phyloP scores from a whole-genome alignment of 768 basidiomycete species.

The Candolleomyces efflorescens region DNA sequence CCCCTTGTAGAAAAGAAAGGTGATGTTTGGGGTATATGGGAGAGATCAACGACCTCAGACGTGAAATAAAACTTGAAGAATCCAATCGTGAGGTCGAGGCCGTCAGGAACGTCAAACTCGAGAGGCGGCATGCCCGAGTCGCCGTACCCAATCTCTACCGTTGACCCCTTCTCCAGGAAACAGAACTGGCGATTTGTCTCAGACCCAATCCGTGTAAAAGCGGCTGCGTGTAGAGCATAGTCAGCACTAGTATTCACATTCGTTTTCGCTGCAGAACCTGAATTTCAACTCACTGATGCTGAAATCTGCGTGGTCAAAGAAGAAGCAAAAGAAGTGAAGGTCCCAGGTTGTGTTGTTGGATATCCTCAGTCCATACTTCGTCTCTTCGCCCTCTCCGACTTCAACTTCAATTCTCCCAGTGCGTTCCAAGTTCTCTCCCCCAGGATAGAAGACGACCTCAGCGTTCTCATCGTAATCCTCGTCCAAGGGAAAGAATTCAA shows the following conservation, averaged over 20 bases:
- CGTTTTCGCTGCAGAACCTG: not conserved
- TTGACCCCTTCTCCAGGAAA: constrained; percentile 16
- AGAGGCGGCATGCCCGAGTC: constrained; percentile 26
- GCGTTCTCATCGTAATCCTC: not conserved
- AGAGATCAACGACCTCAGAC: constrained; percentile 1
- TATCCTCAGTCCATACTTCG: constrained; percentile 1
- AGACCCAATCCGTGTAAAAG: constrained; percentile 23
- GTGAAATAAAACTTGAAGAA: constrained; percentile 41
- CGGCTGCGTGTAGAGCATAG: constrained; percentile 22
- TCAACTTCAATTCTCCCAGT: not conserved
- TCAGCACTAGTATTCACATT: not conserved
- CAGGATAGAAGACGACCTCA: not conserved
- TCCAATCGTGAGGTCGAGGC: constrained; percentile 31
- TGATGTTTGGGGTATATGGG: constrained; percentile 5
- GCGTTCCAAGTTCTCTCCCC: not conserved
- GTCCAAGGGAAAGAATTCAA: not conserved
- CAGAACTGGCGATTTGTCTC: constrained; percentile 5
- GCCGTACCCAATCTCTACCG: constrained; percentile 37
- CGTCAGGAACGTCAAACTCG: constrained; percentile 23
- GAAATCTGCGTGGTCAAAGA: constrained; percentile 36
- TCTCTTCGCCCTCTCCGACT: not conserved
- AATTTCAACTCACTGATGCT: constrained; percentile 27
- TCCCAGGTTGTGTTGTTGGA: not conserved
- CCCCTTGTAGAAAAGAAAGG: not conserved
- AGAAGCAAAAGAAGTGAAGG: constrained; percentile 19